Conservation (phyloP, 148 eudicot genomes). For the Rhododendron molle region DNA sequence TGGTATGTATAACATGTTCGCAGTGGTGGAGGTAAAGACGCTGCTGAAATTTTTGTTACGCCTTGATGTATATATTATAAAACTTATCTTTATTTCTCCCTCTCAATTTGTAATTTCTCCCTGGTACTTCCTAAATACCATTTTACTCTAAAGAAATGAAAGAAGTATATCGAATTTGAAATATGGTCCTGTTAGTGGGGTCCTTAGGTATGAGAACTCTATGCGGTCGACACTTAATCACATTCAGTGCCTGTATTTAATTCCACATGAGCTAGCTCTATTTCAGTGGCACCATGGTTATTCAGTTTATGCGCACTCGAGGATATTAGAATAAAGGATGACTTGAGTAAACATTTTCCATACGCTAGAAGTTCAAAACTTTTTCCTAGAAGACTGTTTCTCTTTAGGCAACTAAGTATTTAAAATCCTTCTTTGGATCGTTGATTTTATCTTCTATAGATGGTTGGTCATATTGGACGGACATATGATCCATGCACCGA, state of each 20-base stretch:
- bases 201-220: background rate
- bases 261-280: background rate
- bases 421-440: background rate
- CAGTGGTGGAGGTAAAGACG: background rate
- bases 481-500: constrained; percentile 95
- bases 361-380: background rate
- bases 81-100: background rate
- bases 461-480: constrained; percentile 53
- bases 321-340: background rate
- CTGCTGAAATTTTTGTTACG: background rate
- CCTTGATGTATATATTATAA: background rate
- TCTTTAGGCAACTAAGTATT: background rate
- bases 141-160: background rate
- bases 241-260: background rate
- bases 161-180: background rate
- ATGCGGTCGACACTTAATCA: background rate
- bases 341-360: background rate
- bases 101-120: background rate
- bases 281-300: background rate
- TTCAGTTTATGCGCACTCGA: background rate
- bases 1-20: background rate
- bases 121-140: background rate
- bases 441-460: constrained; percentile 31
- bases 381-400: background rate
- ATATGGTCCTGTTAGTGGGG: background rate